Base-by-base conservation (phyloP, 2,329 filamentous ascomycete species). In the Neocatenulostroma microsporum region DNA sequence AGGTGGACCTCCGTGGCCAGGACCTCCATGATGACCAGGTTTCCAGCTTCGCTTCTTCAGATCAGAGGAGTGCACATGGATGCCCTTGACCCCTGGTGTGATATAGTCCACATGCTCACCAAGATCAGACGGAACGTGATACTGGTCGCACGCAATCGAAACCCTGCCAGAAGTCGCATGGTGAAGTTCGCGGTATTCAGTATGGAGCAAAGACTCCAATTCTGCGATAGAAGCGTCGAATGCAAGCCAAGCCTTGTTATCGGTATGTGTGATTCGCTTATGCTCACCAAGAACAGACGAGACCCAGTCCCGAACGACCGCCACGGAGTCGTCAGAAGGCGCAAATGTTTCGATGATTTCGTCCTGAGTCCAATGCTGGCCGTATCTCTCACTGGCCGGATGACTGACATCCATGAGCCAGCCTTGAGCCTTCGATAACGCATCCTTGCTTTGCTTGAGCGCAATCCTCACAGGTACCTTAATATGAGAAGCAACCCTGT, bases 211-310 rank as follows among this genome's bases (percentile, higher is more conserved):
- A 3, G 37, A 30, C 41, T 58, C 55, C 12, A 48, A 43, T 33
- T 56, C 47, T 11, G 47, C 36, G n/a, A 44, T 44, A 9, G 49
- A 45, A 8, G 54, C 55, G 40, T 56, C 53, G 35, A 58, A 57
- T 6, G 51, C 51, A 4, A 58, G 39, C 55, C 54, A 58, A 14
- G 42, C 51, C 36, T 57, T 57, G 44, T 59, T 59, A 20, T 55
- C 48, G 3, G 53, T 50, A 29, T 58, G 55, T 7, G 47, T 48
- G 35, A 59, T 48, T n/a, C n/a, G n/a, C n/a, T n/a, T n/a, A n/a
- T n/a, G n/a, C 11, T 47, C 42, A 27, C 13, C 38, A 46, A 25
- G 44, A 41, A 29, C 41, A 25, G 35, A 36, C 11, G 45, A 39
- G 12, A 56, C 37, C 53, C 54, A 58, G 12, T 47, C 39, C 20